Conservation (phyloP, 2,329 filamentous ascomycete species). For the Fusarium neocosmosporiellum region DNA sequence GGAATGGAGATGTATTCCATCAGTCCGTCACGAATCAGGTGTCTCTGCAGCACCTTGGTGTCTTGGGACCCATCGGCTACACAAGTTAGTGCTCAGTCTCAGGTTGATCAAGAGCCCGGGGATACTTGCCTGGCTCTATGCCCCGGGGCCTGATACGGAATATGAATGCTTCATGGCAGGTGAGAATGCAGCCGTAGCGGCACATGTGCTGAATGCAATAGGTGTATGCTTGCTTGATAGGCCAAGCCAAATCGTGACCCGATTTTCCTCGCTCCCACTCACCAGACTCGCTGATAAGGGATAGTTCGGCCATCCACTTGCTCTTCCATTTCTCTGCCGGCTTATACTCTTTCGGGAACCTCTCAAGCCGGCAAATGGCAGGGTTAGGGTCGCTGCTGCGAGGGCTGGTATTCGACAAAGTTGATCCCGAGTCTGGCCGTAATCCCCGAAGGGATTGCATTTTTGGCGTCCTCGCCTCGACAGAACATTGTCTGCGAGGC, state of each 20-base stretch:
- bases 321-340: neutral
- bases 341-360: neutral
- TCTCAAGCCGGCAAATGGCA: neutral
- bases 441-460: neutral
- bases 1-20: neutral
- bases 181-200: neutral
- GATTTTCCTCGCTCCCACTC: neutral
- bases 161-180: neutral
- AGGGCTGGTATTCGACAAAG: neutral
- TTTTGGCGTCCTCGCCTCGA: neutral
- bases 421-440: neutral
- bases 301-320: neutral
- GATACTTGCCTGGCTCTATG: neutral
- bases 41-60: neutral
- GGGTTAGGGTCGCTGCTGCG: neutral
- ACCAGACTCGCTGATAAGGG: neutral
- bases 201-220: neutral
- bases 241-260: neutral
- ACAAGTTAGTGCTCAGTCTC: neutral
- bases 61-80: neutral
- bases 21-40: neutral
- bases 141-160: neutral
- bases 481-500: neutral
- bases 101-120: neutral
- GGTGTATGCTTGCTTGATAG: neutral